A percentile compares a stretch with the other conserved stretches of the same genome.
phyloP scores from a whole-genome alignment of 2,329 filamentous ascomycete species.

The Sclerotinia sclerotiorum region DNA sequence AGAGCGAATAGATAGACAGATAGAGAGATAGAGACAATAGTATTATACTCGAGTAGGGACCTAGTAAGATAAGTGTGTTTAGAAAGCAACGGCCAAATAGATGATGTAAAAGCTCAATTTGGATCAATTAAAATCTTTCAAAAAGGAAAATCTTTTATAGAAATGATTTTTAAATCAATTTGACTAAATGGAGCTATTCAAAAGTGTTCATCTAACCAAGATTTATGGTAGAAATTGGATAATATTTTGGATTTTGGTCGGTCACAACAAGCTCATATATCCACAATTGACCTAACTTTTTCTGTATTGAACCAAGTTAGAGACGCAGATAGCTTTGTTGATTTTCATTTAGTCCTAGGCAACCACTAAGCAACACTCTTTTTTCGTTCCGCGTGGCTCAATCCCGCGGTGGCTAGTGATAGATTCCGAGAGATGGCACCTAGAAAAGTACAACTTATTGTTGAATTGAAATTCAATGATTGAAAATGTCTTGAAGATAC shows the following conservation, averaged over 20 bases:
- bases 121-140: too few relatives aligned
- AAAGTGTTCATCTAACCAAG: neutral
- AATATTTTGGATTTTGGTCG: neutral
- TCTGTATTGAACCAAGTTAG: neutral
- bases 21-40: neutral
- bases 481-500: too few relatives aligned
- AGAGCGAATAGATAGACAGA: neutral
- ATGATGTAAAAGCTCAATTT: neutral
- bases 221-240: neutral
- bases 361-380: slow-evolving; percentile 1
- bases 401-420: neutral
- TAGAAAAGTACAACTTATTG: neutral
- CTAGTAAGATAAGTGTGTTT: neutral
- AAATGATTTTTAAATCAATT: too few relatives aligned
- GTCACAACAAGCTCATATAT: slow-evolving; percentile 4
- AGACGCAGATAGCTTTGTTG: slow-evolving; percentile 10
- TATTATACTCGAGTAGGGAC: neutral
- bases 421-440: neutral
- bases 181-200: too few relatives aligned
- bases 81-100: neutral
- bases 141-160: too few relatives aligned
- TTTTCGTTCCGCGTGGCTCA: neutral
- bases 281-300: slow-evolving; percentile 4
- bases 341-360: slow-evolving; percentile 5
- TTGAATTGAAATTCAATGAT: neutral